Base-by-base conservation (phyloP, 306 rosid species). In the Pyrus betulifolia region DNA sequence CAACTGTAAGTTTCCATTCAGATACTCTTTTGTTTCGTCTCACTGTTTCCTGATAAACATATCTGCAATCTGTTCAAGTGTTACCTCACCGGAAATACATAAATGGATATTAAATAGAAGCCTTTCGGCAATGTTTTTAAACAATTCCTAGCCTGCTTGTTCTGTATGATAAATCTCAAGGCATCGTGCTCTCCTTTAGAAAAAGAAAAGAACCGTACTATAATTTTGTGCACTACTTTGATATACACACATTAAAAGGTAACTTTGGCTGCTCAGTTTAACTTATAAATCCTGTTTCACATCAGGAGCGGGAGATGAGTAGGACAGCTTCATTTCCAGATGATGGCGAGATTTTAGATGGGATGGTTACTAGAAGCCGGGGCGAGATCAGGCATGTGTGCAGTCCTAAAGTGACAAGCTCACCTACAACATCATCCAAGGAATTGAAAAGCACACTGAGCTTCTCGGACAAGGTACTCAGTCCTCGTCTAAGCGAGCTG, bases 291-390 rank as follows among this genome's bases (percentile, higher is more conserved):
- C 44, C 42, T 35, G 28, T 74, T 33, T 40, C 55, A 55, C 25
- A 51, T 72, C 78, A 88, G 95, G 97, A 89, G 27, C 70, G 81
- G 70, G 87, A 81, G 45, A 66, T 85, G 81, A 79, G 83, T 31
- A 85, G 87, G 72, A 61, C 87, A 67, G 72, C 88, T 77, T 91
- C 91, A 35, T 88, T 89, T 31, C 82, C 85, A 59, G 84, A 85
- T 17, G 88, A 80, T 74, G 91, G 86, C 68, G 93, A 91, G 86
- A 79, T 89, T 77, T 75, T 89, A 7, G 90, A 89, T 76, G 93
- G 82, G 67, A 80, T 88, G 21, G 38, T 86, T 8, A 89, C 92
- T 5, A 72, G 89, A 82, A 81, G 97, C 84, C 86, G 94, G 18
- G 94, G 91, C 2, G 95, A 91, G 91, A 69, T 89, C 54, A 79